phyloP scores from a whole-genome alignment of 2,329 filamentous ascomycete genomes.

The Trichophaea hybrida region DNA sequence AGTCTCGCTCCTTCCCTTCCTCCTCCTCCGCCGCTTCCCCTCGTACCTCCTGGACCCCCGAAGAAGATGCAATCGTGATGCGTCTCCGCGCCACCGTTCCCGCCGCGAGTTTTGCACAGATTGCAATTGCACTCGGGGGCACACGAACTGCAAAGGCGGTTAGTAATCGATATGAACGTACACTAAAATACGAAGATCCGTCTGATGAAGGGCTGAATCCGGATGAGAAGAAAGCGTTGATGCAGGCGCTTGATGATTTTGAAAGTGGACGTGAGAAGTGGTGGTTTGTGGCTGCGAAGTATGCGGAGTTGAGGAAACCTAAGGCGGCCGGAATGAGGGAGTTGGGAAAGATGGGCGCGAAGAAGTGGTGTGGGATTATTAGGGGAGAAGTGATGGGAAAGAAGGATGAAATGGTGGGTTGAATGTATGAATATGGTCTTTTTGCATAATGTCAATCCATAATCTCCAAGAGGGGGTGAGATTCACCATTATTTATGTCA shows the following conservation, averaged over 20 bases:
- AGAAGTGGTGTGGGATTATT: not conserved
- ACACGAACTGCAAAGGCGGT: not conserved
- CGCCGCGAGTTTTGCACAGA: not conserved
- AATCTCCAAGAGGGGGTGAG: no score
- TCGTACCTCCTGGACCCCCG: not conserved
- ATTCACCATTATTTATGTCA: no score
- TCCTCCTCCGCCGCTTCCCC: no score
- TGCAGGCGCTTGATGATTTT: not conserved
- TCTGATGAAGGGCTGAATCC: not conserved
- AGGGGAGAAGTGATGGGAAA: not conserved
- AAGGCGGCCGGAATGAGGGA: not conserved
- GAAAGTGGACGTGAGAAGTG: not conserved
- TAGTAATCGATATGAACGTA: not conserved
- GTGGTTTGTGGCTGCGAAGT: not conserved
- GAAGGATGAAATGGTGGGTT: not conserved
- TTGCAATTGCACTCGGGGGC: not conserved
- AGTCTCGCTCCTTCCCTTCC: no score
- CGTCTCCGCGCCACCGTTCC: not conserved
- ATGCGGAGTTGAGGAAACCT: not conserved
- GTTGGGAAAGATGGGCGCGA: not conserved
- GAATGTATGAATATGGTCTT: no score
- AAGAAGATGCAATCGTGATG: not conserved
- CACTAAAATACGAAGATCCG: not conserved
- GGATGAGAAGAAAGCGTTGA: not conserved
- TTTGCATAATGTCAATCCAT: no score